Evolutionary conservation across 352 stramenopile genomes (phyloP).

Genomic region (Globisporangium abappressorium): DNA sequence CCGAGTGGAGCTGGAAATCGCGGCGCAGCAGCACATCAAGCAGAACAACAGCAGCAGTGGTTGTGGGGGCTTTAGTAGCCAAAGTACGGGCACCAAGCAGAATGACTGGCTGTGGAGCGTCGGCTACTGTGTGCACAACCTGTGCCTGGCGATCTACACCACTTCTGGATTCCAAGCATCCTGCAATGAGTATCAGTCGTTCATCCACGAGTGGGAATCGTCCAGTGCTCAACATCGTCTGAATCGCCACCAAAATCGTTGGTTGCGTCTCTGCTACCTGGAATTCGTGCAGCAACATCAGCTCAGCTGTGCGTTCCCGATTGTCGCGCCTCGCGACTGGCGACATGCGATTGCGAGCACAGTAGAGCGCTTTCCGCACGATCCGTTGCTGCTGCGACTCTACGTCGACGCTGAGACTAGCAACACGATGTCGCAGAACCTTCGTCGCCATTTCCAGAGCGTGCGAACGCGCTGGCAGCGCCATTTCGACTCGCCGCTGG

Average conservation of each 20-base stretch:
- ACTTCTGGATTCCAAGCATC: slow-evolving; percentile 49
- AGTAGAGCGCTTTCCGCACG: slow-evolving; percentile 37
- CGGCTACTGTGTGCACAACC: slow-evolving; percentile 61
- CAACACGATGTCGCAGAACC: slow-evolving; percentile 68
- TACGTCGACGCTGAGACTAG: slow-evolving; percentile 72
- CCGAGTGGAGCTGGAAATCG: slow-evolving; percentile 38
- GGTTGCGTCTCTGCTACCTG: slow-evolving; percentile 43
- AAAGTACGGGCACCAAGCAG: background rate
- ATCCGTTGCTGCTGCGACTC: slow-evolving; percentile 58
- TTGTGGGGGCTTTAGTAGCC: background rate
- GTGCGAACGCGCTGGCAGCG: slow-evolving; percentile 43
- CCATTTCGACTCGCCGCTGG: slow-evolving; percentile 57
- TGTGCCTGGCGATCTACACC: slow-evolving; percentile 54
- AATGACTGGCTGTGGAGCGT: slow-evolving; percentile 12
- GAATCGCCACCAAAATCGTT: slow-evolving; percentile 17
- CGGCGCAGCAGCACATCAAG: slow-evolving; percentile 26
- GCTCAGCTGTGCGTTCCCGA: slow-evolving; percentile 24
- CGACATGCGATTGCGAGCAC: slow-evolving; percentile 32
- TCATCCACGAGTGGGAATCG: slow-evolving; percentile 6
- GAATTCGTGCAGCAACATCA: slow-evolving; percentile 66
- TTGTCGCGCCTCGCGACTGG: slow-evolving; percentile 54
- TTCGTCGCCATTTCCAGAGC: slow-evolving; percentile 56
- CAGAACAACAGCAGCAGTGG: background rate
- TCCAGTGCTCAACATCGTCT: slow-evolving; percentile 12
- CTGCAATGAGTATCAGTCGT: slow-evolving; percentile 37